Conservation (phyloP, 2,329 filamentous ascomycete species). For the Calonectria henricotiae region DNA sequence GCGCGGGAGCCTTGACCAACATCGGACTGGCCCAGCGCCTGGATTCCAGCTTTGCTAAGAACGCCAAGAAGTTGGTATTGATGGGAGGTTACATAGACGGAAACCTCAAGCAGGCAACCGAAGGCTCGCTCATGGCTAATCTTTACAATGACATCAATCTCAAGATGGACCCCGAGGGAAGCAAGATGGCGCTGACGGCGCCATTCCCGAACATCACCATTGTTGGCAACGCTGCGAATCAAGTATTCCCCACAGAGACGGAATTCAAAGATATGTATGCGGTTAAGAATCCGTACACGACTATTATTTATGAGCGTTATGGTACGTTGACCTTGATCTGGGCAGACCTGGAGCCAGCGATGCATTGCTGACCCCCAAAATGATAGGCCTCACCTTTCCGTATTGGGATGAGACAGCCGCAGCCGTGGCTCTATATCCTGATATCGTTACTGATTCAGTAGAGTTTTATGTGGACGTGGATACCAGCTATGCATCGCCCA, state of each 20-base stretch:
- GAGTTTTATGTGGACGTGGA: slow-evolving; percentile 17
- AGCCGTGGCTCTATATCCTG: slow-evolving; percentile 1
- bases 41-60: slow-evolving; percentile 6
- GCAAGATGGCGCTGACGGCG: slow-evolving; percentile 12
- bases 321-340: not conserved
- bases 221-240: slow-evolving; percentile 16
- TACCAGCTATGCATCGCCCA: slow-evolving; percentile 6
- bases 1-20: slow-evolving; percentile 11
- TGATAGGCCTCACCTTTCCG: not conserved
- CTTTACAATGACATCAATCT: slow-evolving; percentile 18
- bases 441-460: slow-evolving; percentile 6
- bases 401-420: slow-evolving; percentile 16
- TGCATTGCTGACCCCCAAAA: not conserved
- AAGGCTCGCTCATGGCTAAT: slow-evolving; percentile 11
- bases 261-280: slow-evolving; percentile 1
- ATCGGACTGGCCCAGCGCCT: slow-evolving; percentile 4
- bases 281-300: slow-evolving; percentile 13
- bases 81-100: slow-evolving; percentile 20
- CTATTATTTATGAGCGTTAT: not conserved
- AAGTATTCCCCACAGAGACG: slow-evolving; percentile 5
- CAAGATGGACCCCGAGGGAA: slow-evolving; percentile 15
- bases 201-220: slow-evolving; percentile 17
- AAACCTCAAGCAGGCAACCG: slow-evolving; percentile 8
- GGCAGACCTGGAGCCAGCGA: not conserved
- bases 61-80: slow-evolving; percentile 12